phyloP scores from a whole-genome alignment of 2,329 filamentous ascomycete species.

The Cladophialophora psammophila region DNA sequence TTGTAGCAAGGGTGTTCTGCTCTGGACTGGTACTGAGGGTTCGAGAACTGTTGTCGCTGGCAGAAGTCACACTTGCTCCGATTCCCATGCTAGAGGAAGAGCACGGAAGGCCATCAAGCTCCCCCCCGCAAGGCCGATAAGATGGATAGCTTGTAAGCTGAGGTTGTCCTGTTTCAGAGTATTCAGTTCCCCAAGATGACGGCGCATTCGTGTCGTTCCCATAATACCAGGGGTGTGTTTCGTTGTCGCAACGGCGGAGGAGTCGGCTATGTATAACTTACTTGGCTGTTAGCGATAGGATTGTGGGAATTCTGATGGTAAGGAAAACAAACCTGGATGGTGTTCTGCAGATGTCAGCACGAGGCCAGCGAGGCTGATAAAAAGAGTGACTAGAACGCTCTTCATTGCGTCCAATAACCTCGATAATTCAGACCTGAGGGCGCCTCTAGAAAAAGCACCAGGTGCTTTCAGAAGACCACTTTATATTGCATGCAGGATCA shows the following conservation, averaged over 20 bases:
- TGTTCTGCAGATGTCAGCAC: constrained; percentile 28
- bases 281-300: constrained; percentile 1
- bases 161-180: background rate
- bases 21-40: constrained; percentile 19
- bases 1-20: constrained; percentile 3
- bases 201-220: constrained; percentile 21
- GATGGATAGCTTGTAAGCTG: background rate
- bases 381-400: constrained; percentile 17
- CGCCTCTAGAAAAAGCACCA: background rate
- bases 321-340: constrained; percentile 22
- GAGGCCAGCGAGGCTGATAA: constrained; percentile 26
- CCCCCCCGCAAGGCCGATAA: constrained; percentile 8
- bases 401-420: constrained; percentile 8
- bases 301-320: background rate
- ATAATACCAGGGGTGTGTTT: constrained; percentile 25
- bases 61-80: background rate
- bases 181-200: constrained; percentile 2
- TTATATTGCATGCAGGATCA: constrained; percentile 7
- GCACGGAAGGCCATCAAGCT: constrained; percentile 14
- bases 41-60: constrained; percentile 8
- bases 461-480: background rate
- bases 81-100: constrained; percentile 9
- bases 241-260: constrained; percentile 33
- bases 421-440: background rate
- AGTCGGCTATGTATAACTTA: constrained; percentile 25